These are phyloP conservation scores for Stemphylium vesicarium DNA, from an alignment of 2,329 filamentous ascomycete genomes.

Conservation along the genomic window DNA sequence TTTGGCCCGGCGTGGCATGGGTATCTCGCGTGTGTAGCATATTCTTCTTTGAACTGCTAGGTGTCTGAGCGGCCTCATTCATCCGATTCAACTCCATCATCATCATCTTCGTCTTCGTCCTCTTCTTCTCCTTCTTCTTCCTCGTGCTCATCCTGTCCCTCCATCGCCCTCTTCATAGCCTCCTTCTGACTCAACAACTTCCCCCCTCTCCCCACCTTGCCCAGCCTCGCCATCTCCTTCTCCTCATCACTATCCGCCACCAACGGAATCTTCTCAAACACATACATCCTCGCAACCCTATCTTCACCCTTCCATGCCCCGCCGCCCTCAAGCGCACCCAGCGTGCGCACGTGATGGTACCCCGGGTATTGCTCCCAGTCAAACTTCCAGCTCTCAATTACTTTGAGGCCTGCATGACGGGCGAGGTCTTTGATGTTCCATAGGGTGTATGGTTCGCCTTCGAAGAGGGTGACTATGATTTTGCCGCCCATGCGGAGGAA, in stretches of 20 bases:
- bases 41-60: background rate
- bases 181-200: slow-evolving; percentile 12
- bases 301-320: slow-evolving; percentile 59
- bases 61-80: background rate
- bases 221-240: slow-evolving; percentile 22
- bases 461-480: slow-evolving; percentile 87
- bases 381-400: slow-evolving; percentile 74
- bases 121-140: background rate
- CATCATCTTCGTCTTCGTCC: background rate
- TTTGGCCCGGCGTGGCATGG: slow-evolving; percentile 1
- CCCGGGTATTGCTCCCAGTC: slow-evolving; percentile 71
- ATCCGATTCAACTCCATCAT: background rate
- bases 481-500: slow-evolving; percentile 61
- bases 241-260: slow-evolving; percentile 33
- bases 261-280: slow-evolving; percentile 51
- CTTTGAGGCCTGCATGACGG: slow-evolving; percentile 74
- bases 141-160: slow-evolving; percentile 17
- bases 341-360: slow-evolving; percentile 74
- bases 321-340: slow-evolving; percentile 62
- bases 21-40: background rate
- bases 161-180: slow-evolving; percentile 23
- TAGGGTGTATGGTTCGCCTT: slow-evolving; percentile 90
- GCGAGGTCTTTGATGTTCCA: slow-evolving; percentile 94
- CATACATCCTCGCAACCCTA: slow-evolving; percentile 54
- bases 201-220: slow-evolving; percentile 21